phyloP scores from a whole-genome alignment of 768 basidiomycete genomes.

The Clitopilus hobsonii region DNA sequence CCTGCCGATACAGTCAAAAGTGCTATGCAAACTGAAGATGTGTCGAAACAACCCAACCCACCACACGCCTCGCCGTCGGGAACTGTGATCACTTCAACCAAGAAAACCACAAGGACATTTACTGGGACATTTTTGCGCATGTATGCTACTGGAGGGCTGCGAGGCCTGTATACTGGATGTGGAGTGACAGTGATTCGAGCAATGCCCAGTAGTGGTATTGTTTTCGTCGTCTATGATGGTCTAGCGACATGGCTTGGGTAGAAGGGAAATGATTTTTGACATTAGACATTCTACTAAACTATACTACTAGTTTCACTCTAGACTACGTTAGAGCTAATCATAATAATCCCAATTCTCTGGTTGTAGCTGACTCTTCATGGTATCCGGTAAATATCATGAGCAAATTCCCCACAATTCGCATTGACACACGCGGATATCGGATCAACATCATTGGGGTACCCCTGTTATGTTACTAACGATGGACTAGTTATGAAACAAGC shows the following conservation, averaged over 20 bases:
- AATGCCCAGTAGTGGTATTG: conserved; percentile 86
- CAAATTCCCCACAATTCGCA: no score
- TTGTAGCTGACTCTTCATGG: no score
- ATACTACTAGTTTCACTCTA: not conserved
- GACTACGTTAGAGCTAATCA: not conserved
- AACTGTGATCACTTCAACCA: not conserved
- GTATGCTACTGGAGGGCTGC: conserved; percentile 70
- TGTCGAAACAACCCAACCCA: conserved; percentile 46
- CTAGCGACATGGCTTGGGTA: conserved; percentile 44
- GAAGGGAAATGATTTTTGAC: no score
- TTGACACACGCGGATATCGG: not conserved
- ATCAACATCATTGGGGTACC: not conserved
- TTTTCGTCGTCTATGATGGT: conserved; percentile 90
- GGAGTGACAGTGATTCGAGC: conserved; percentile 85
- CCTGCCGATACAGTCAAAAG: conserved; percentile 91
- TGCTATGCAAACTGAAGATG: conserved; percentile 85
- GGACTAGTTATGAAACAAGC: no score
- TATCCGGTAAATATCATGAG: not conserved
- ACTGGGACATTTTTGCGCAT: conserved; percentile 60
- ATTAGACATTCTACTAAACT: not conserved
- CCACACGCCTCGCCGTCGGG: not conserved
- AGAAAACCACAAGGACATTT: conserved; percentile 28
- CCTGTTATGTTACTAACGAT: not conserved
- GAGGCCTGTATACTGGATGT: conserved; percentile 88
- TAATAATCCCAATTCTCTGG: not conserved